phyloP scores from a whole-genome alignment of 2,329 filamentous ascomycete genomes.

The Bipolaris sorokiniana region DNA sequence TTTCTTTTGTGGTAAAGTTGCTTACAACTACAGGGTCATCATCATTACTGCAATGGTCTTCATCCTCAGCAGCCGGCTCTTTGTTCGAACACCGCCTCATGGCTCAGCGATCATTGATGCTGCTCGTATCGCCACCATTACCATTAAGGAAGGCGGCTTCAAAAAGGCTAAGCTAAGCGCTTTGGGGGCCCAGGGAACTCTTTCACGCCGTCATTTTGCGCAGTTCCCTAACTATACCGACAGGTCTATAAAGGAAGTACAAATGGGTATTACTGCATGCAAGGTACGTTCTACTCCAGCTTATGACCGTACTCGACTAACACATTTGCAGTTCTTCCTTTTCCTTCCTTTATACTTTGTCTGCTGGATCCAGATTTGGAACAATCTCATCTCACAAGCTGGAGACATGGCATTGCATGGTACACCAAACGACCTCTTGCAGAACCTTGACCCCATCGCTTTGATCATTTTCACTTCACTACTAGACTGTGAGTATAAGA shows the following conservation, averaged over 20 bases:
- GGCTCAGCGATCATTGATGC: slow-evolving; percentile 18
- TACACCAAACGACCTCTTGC: slow-evolving; percentile 43
- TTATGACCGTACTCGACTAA: background rate
- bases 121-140: slow-evolving; percentile 11
- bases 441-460: slow-evolving; percentile 30
- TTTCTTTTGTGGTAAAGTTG: background rate
- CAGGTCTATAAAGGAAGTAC: slow-evolving; percentile 16
- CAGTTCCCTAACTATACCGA: slow-evolving; percentile 10
- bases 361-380: slow-evolving; percentile 38
- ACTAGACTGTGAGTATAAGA: slow-evolving; percentile 21
- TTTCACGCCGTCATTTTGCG: slow-evolving; percentile 1
- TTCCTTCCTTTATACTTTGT: slow-evolving; percentile 37
- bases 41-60: slow-evolving; percentile 1
- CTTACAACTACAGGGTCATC: background rate
- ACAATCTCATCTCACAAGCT: slow-evolving; percentile 42
- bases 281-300: slow-evolving; percentile 6
- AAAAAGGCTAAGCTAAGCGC: slow-evolving; percentile 15
- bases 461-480: slow-evolving; percentile 35
- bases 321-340: slow-evolving; percentile 8
- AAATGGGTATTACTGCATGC: slow-evolving; percentile 14
- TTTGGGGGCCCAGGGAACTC: background rate
- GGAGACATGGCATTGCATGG: slow-evolving; percentile 34
- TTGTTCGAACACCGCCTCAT: slow-evolving; percentile 12
- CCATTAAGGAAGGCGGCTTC: slow-evolving; percentile 12
- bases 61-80: slow-evolving; percentile 11